Evolutionary conservation across 257 asterid genomes (phyloP), one percentile per base, ranked within the genome.

Genomic region (Gardenia jasminoides): DNA sequence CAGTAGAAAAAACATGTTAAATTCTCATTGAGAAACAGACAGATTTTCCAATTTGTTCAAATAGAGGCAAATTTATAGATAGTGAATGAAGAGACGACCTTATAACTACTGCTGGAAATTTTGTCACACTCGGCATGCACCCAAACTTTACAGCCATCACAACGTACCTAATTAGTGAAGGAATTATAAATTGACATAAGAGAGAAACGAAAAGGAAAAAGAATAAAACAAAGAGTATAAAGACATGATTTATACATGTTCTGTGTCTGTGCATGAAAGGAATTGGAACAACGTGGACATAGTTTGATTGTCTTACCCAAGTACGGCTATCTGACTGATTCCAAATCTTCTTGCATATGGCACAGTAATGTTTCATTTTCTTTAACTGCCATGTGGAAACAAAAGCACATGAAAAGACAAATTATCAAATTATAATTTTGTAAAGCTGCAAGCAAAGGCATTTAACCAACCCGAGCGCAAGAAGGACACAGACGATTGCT

Each of bases 131-230:
- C 98, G 74, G 98, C 91, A 75, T 93, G 99, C 86, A 92, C 92
- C 98, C 98, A 92, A 81, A 85, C 96, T 90, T 96, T 96, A 87
- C 99, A 96, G 66, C 99, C 99, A 89, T 93, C 85, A 71, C 99
- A 96, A 4, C 96, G 94, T 59, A 92, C 91, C 98, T 96, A 85
- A 82, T 56, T 68, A 64, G 74, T 43, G 56, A 72, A 67, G 48
- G 70, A 71, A 71, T 58, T 75, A 39, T 7, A 30, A 69, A 54
- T 41, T 22, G 59, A 26, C 10, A 39, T 30, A 67, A 64, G 76
- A 67, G 74, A 76, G 48, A 76, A 26, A 69, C 77, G 61, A 22
- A 68, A 80, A 52, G 5, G 31, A 68, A 62, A 36, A 78, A 19
- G 17, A 31, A 69, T 0, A 50, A 50, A 80, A 79, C 30, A 48